These are phyloP conservation scores for Patellifolia procumbens DNA, from an alignment of 179 eudicot genomes.

Conservation along the genomic window DNA sequence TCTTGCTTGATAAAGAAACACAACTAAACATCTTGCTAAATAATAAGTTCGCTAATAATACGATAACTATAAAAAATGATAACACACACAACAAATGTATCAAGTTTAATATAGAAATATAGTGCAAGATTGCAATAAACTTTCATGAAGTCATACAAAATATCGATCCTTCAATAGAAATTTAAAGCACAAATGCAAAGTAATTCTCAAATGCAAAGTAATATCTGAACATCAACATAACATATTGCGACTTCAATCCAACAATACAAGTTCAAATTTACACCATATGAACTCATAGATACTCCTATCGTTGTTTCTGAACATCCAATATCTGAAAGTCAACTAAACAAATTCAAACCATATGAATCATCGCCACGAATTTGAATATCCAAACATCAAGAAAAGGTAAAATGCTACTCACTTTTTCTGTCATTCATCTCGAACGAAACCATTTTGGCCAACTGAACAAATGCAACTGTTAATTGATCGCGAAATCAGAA, in stretches of 20 bases:
- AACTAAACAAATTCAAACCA: not conserved
- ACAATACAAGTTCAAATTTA: too few species aligned
- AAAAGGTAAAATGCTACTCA: not conserved
- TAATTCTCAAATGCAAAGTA: not conserved
- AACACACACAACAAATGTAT: not conserved
- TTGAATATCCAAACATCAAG: not conserved
- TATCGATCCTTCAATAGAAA: too few species aligned
- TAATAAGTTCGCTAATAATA: not conserved
- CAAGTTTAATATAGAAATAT: not conserved
- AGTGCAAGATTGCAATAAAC: not conserved
- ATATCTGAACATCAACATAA: too few species aligned
- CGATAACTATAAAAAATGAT: not conserved
- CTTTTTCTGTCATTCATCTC: slow-evolving; percentile 72
- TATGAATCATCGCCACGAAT: not conserved
- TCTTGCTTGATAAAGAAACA: not conserved
- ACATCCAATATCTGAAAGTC: not conserved
- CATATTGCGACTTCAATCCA: too few species aligned
- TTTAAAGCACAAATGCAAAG: too few species aligned
- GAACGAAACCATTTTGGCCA: slow-evolving; percentile 50
- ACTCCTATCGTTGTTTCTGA: too few species aligned
- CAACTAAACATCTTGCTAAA: not conserved
- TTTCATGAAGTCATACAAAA: not conserved
- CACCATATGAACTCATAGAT: too few species aligned
- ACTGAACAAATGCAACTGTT: slow-evolving; percentile 13
- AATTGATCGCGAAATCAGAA: slow-evolving; percentile 21